A percentile compares a stretch with the other conserved stretches of the same genome.
Evolutionary conservation across 2,329 filamentous ascomycete genomes (phyloP).

Genomic region (Exophiala calicioides): DNA sequence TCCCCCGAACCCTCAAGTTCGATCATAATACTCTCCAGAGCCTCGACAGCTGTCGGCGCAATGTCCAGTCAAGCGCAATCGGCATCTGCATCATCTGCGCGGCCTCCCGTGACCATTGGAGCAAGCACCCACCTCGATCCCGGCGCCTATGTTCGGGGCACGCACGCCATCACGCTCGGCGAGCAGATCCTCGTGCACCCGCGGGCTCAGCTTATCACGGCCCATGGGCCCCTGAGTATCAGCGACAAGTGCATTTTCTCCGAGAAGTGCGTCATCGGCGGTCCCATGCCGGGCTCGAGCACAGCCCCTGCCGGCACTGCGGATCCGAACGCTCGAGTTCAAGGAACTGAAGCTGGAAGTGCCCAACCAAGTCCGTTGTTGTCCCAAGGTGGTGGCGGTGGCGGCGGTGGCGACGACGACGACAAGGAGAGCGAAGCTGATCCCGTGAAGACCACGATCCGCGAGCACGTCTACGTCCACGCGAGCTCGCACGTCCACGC

Average conservation of each 20-base stretch:
- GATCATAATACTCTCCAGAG: conserved; percentile 34
- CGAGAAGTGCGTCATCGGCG: conserved; percentile 57
- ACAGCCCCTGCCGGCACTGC: conserved; percentile 12
- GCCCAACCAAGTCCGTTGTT: conserved; percentile 10
- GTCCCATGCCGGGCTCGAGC: conserved; percentile 41
- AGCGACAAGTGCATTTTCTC: conserved; percentile 80
- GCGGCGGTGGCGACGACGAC: conserved; percentile 6
- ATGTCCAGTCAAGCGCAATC: conserved; percentile 17
- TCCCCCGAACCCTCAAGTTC: too few relatives aligned
- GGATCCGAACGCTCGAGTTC: conserved; percentile 5
- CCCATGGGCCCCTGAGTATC: conserved; percentile 74
- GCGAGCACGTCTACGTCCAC: conserved; percentile 42
- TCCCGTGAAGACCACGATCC: conserved; percentile 37
- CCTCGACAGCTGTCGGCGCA: too few relatives aligned
- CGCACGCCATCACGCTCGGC: conserved; percentile 75
- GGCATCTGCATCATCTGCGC: conserved; percentile 18
- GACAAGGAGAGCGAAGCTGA: conserved; percentile 13
- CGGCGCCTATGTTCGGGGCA: conserved; percentile 61
- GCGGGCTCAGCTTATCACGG: conserved; percentile 75
- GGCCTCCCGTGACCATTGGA: conserved; percentile 36
- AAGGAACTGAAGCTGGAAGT: conserved; percentile 1
- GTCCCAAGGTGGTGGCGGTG: conserved; percentile 8
- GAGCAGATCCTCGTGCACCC: conserved; percentile 83
- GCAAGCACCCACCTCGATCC: conserved; percentile 48
- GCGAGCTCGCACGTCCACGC: conserved; percentile 41